Conservation (phyloP, 169 alveolate genomes). For the Plasmodium ovale region DNA sequence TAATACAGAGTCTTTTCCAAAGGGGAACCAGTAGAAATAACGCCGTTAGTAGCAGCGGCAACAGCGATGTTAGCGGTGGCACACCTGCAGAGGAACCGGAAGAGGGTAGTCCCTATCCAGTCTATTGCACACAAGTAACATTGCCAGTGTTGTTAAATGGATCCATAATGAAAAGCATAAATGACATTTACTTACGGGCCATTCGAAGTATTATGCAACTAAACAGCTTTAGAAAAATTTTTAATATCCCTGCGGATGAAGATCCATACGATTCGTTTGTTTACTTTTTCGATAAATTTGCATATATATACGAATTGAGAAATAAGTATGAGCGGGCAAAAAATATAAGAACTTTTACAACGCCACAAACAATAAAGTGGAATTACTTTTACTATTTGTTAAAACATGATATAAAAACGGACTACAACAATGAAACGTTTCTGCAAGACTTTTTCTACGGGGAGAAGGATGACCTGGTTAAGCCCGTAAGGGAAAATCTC, state of each 20-base stretch:
- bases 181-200: slow-evolving; percentile 56
- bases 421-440: slow-evolving; percentile 42
- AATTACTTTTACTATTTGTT: slow-evolving; percentile 48
- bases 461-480: slow-evolving; percentile 1
- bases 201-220: slow-evolving; percentile 28
- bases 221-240: neutral
- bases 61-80: no score
- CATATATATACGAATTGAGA: slow-evolving; percentile 29
- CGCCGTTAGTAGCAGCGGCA: no score
- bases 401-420: slow-evolving; percentile 10
- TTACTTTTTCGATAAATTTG: slow-evolving; percentile 57
- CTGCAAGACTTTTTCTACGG: slow-evolving; percentile 49
- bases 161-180: slow-evolving; percentile 22
- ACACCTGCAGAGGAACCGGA: no score
- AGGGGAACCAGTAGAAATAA: neutral
- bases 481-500: slow-evolving; percentile 22
- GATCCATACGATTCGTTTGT: slow-evolving; percentile 35
- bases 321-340: slow-evolving; percentile 3
- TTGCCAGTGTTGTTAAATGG: slow-evolving; percentile 25
- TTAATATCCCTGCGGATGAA: neutral
- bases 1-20: slow-evolving; percentile 7
- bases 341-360: slow-evolving; percentile 13
- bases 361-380: slow-evolving; percentile 70
- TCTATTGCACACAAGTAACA: slow-evolving; percentile 53
- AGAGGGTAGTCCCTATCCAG: no score